phyloP scores from a whole-genome alignment of 2,329 filamentous ascomycete species.

The Aspergillus sp. region DNA sequence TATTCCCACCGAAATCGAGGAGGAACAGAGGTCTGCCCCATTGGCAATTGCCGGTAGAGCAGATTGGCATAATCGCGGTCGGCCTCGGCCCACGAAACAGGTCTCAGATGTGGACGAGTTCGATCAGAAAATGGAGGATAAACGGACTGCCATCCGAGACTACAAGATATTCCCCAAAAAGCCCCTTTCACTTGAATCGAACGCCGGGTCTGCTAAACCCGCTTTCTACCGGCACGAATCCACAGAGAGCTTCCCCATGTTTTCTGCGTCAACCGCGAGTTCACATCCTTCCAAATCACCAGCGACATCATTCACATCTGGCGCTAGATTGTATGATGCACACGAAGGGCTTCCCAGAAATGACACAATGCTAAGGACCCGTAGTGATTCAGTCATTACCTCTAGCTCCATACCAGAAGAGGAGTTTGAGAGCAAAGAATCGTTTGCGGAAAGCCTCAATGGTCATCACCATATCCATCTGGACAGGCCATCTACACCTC shows the following conservation, averaged over 20 bases:
- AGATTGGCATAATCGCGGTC: conserved; percentile 36
- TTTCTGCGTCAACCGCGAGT: conserved; percentile 60
- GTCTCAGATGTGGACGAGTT: conserved; percentile 38
- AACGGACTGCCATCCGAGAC: conserved; percentile 45
- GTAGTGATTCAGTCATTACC: conserved; percentile 13
- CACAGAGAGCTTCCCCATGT: conserved; percentile 63
- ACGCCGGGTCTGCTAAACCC: conserved; percentile 30
- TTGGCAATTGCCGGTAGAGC: conserved; percentile 39
- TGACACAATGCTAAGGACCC: conserved; percentile 1
- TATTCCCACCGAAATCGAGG: conserved; percentile 21
- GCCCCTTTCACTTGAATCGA: conserved; percentile 50
- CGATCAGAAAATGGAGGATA: conserved; percentile 42
- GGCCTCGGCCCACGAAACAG: conserved; percentile 26
- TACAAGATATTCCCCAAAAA: conserved; percentile 53
- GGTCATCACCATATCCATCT: conserved; percentile 37
- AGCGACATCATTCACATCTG: conserved; percentile 50
- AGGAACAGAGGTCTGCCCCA: conserved; percentile 42
- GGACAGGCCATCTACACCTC: conserved; percentile 44
- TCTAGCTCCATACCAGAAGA: conserved; percentile 16
- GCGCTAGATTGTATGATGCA: conserved; percentile 25
- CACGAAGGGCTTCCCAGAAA: conserved; percentile 11
- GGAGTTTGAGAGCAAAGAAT: conserved; percentile 22
- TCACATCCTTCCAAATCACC: conserved; percentile 55
- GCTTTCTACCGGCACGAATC: conserved; percentile 55
- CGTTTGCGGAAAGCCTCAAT: conserved; percentile 26